Base-by-base conservation (phyloP, 768 basidiomycete species). In the Tulasnella sp. region DNA sequence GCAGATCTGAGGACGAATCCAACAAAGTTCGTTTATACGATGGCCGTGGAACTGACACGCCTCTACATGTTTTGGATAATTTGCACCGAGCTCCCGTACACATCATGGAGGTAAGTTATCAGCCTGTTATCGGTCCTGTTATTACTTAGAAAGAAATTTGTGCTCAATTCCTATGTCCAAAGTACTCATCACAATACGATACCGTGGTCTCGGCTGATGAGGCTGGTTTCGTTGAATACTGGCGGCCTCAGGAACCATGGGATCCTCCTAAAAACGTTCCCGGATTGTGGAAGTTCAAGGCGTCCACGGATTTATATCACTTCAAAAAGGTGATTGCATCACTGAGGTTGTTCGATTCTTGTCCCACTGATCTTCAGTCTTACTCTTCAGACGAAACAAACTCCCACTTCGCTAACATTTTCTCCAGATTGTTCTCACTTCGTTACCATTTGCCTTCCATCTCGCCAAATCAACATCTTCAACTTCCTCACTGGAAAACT, bases 121-220 rank as follows among this genome's bases (percentile, higher is more conserved):
- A 27, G 19, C 27, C 31, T 10, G 22, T 43, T 9, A 22, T 15
- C 35, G 27, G 13, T 9, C 19, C 24, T 49, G 32, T 31, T 27
- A 8, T 31, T 28, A 22, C 28, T 57, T 32, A 33, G n/a, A n/a
- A 22, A 13, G 29, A 20, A 25, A 33, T 52, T 9, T 52, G 47
- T 40, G 5, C n/a, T 28, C 29, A 32, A 12, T 28, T 5, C 37
- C 16, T 2, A 37, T 20, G 19, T 3, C 16, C 43, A 43, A 24
- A 98, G 91, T 99, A 90, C 69, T 88, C 86, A 52, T 81, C 92
- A 58, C 75, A 74, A 56, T 91, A 84, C 62, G 83, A 95, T 63
- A 83, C 81, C 8, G 91, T 98, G 15, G 74, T 99, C 24, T 95
- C 92, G 12, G 88, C 89, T 2, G 95, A 99, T 58, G 85, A 95